A percentile compares a stretch with the other conserved stretches of the same genome.
These are phyloP conservation scores for Adansonia grandidieri DNA, from an alignment of 441 rosid species.

Conservation along the genomic window DNA sequence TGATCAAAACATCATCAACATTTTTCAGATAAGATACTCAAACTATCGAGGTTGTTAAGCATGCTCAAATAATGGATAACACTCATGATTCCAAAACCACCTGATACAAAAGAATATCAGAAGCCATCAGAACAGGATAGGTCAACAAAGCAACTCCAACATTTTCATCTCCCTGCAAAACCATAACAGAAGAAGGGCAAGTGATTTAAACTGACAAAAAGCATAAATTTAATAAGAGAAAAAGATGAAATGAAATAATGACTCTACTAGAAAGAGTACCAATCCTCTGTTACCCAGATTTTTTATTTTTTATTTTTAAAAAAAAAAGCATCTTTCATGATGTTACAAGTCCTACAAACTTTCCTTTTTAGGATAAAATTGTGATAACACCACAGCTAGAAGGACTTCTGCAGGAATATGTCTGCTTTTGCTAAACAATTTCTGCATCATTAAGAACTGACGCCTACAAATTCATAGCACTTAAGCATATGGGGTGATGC, in stretches of 20 bases:
- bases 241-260: slow-evolving; percentile 16
- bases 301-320: background rate
- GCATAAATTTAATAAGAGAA: slow-evolving; percentile 25
- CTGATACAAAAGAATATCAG: slow-evolving; percentile 95
- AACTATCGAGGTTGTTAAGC: background rate
- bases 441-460: slow-evolving; percentile 2
- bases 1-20: slow-evolving; percentile 32
- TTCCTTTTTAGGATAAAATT: background rate
- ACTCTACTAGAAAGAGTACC: background rate
- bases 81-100: slow-evolving; percentile 39
- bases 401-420: background rate
- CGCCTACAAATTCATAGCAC: background rate
- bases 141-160: slow-evolving; percentile 82
- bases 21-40: slow-evolving; percentile 16
- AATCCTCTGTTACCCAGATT: background rate
- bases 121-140: slow-evolving; percentile 91
- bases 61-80: slow-evolving; percentile 13
- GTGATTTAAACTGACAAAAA: slow-evolving; percentile 14
- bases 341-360: background rate
- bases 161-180: slow-evolving; percentile 81
- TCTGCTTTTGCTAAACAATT: background rate
- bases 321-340: background rate
- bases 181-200: slow-evolving; percentile 25
- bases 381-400: background rate
- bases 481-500: background rate